Percentiles rank a stretch among this genome's conserved stretches.
Conservation (phyloP, 805 yeast genomes). For the Phaffomyces opuntiae region DNA sequence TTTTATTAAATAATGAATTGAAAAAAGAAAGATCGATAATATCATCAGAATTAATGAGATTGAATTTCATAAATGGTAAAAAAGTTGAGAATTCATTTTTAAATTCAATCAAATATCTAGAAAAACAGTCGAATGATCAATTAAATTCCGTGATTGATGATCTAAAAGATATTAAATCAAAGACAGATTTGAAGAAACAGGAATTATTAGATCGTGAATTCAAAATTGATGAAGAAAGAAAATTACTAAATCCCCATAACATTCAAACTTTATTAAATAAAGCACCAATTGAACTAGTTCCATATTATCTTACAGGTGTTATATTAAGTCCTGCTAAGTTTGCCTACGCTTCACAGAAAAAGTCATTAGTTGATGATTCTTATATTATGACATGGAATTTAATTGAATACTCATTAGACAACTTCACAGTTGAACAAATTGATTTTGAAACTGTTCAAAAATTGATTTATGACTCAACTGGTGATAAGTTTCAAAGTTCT, state of each 20-base stretch:
- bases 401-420: conserved; percentile 23
- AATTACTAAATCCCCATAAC: conserved; percentile 19
- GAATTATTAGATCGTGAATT: conserved; percentile 5
- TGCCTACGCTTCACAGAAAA: conserved; percentile 21
- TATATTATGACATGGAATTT: conserved; percentile 24
- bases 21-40: conserved; percentile 14
- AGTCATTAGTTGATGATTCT: conserved; percentile 4
- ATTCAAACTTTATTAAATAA: conserved; percentile 22
- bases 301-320: conserved; percentile 33
- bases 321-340: conserved; percentile 27
- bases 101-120: conserved; percentile 22
- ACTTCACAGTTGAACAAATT: conserved; percentile 16
- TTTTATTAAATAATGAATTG: background rate
- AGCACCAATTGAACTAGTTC: conserved; percentile 23
- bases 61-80: conserved; percentile 28
- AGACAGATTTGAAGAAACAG: conserved; percentile 5
- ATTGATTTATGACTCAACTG: conserved; percentile 15
- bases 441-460: conserved; percentile 23
- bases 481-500: conserved; percentile 21
- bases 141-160: conserved; percentile 17
- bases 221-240: conserved; percentile 12
- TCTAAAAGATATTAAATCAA: conserved; percentile 12
- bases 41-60: conserved; percentile 14
- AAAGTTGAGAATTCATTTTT: conserved; percentile 21
- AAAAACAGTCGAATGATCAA: background rate